Evolutionary conservation across 352 stramenopile species (phyloP), one percentile per base, ranked within the genome.

Genomic region (Pythium volutum): DNA sequence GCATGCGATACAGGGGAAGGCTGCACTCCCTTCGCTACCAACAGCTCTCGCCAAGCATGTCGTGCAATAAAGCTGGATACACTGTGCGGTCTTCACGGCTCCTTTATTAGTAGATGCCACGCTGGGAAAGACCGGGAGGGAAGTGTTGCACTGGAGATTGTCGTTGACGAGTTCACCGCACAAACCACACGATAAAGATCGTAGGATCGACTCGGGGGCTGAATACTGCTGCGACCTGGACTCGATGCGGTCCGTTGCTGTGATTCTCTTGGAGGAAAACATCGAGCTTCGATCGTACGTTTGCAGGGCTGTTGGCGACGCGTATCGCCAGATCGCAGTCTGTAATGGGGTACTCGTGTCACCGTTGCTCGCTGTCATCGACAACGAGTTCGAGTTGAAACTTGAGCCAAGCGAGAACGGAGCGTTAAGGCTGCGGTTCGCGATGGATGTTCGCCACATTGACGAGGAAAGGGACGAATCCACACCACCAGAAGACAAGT

Each of bases 131-230:
- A 20, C 23, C 25, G 22, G 45, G 45, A 36, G 8, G 18, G 53
- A 73, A 66, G 42, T 61, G 26, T 29, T 50, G 33, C 84, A 93
- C 66, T 93, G 80, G 9, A 81, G 56, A 49, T 91, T 93, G 53
- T 93, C 82, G 55, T 77, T 79, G 25, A 87, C 77, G 8, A 90
- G 73, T 47, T 91, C 84, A 31, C 80, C 80, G 34, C 84, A 93
- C 18, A 88, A 48, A n/a, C 84, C 84, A 39, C 84, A 93, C 9
- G 70, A 79, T 16, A 93, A 57, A 15, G 76, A 81, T 11, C 67
- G 59, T 14, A 91, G 54, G 7, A 82, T 74, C 26, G 89, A 74
- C 0, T 73, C 64, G 18, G 87, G 71, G 12, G 70, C 75, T 12
- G 74, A 58, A 47, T 81, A 78, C 14, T 69, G 49, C 25, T 69